phyloP scores from a whole-genome alignment of 2,329 filamentous ascomycete genomes.

The Fusarium penzigii region DNA sequence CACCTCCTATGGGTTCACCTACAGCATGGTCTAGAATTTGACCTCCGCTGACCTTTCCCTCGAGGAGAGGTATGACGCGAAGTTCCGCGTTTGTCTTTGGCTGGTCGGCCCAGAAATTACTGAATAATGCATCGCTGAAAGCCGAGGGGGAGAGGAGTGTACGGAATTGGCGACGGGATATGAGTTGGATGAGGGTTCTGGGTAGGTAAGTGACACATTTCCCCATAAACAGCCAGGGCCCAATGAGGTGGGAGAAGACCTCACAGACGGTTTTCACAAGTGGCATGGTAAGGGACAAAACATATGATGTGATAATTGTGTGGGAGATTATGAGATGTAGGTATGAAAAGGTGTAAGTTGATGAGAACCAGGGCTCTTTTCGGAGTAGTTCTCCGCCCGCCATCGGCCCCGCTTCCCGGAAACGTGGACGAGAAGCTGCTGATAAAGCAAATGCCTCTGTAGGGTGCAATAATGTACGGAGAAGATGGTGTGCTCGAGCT shows the following conservation, averaged over 20 bases:
- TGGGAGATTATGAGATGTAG: too few species aligned
- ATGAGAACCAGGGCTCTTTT: too few species aligned
- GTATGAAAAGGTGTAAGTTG: too few species aligned
- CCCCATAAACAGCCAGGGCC: conserved; percentile 56
- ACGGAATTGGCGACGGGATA: conserved; percentile 35
- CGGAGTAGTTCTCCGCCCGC: too few species aligned
- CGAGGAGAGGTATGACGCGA: conserved; percentile 55
- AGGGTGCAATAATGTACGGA: too few species aligned
- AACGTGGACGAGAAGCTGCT: too few species aligned
- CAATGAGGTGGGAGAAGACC: conserved; percentile 38
- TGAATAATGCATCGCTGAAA: conserved; percentile 58
- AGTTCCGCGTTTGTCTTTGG: conserved; percentile 43
- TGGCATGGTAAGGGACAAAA: conserved; percentile 22
- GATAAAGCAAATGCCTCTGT: too few species aligned
- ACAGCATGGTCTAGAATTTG: conserved; percentile 34
- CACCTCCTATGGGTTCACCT: conserved; percentile 46
- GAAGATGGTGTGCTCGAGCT: too few species aligned
- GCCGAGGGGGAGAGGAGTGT: conserved; percentile 43
- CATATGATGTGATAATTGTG: too few species aligned
- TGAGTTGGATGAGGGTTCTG: conserved; percentile 46
- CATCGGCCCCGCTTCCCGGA: too few species aligned
- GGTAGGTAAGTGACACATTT: conserved; percentile 52
- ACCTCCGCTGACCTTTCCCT: conserved; percentile 47
- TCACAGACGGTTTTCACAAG: conserved; percentile 25
- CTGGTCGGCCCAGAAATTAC: conserved; percentile 61